Conservation (phyloP, 2,329 filamentous ascomycete species). For the Arthroderma sp. region DNA sequence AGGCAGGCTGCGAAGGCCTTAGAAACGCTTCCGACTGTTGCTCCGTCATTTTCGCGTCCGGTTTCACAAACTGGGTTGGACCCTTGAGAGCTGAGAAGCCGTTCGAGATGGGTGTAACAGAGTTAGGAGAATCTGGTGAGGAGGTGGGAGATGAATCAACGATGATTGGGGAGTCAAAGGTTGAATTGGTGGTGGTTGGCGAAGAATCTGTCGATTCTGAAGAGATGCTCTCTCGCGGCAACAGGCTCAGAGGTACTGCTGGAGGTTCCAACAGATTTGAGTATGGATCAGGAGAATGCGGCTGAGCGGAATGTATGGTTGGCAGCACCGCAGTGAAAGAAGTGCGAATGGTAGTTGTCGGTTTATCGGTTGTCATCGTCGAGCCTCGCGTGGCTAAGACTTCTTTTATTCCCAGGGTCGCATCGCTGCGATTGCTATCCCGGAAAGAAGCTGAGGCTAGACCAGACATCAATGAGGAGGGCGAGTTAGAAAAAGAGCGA, state of each 20-base stretch:
- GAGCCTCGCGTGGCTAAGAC: too few species aligned
- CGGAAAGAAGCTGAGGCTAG: not conserved
- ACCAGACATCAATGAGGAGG: constrained; percentile 1
- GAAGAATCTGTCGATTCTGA: constrained; percentile 87
- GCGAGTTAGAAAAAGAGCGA: not conserved
- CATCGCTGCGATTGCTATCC: not conserved
- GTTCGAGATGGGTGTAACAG: constrained; percentile 48
- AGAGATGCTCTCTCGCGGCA: constrained; percentile 31
- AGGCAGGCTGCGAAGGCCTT: constrained; percentile 6
- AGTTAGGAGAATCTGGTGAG: constrained; percentile 78
- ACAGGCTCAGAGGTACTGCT: not conserved
- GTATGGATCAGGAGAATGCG: too few species aligned
- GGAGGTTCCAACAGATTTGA: too few species aligned
- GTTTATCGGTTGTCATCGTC: too few species aligned
- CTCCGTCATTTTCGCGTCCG: too few species aligned
- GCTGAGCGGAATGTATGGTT: not conserved
- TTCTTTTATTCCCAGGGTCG: not conserved
- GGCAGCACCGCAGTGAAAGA: not conserved
- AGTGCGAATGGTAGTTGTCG: too few species aligned
- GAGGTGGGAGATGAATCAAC: constrained; percentile 85
- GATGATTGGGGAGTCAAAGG: constrained; percentile 77
- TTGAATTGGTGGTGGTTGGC: constrained; percentile 85
- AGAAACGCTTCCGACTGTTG: not conserved
- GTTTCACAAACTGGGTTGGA: not conserved
- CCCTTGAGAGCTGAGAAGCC: constrained; percentile 11